These are phyloP conservation scores for Penicillium digitatum DNA, from an alignment of 2,329 filamentous ascomycete genomes.

Conservation along the genomic window DNA sequence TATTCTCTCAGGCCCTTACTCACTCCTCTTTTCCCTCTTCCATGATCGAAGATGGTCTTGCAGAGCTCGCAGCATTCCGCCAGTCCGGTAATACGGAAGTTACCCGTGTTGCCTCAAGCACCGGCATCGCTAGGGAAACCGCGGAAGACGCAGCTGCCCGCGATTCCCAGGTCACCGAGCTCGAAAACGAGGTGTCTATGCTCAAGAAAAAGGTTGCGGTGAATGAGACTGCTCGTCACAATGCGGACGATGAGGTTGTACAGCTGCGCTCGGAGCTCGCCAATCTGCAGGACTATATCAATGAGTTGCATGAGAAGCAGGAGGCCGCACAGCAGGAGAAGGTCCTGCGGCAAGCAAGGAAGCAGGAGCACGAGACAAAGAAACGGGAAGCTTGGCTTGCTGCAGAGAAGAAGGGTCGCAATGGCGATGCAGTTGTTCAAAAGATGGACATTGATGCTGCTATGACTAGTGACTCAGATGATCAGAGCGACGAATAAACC, in stretches of 20 bases:
- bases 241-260: constrained; percentile 34
- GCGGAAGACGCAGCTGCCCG: constrained; percentile 23
- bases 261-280: constrained; percentile 36
- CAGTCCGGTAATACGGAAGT: constrained; percentile 24
- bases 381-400: constrained; percentile 45
- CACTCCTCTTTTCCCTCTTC: constrained; percentile 38
- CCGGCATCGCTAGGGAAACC: constrained; percentile 5
- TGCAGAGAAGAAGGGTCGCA: constrained; percentile 43
- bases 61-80: constrained; percentile 34
- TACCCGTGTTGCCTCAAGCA: constrained; percentile 12
- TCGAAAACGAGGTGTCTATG: constrained; percentile 40
- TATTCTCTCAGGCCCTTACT: constrained; percentile 39
- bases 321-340: constrained; percentile 32
- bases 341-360: constrained; percentile 35
- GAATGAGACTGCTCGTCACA: constrained; percentile 37
- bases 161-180: constrained; percentile 27
- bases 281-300: constrained; percentile 37
- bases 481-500: constrained; percentile 33
- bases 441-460: constrained; percentile 37
- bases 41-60: constrained; percentile 41
- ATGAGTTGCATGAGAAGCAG: constrained; percentile 40
- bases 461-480: constrained; percentile 36
- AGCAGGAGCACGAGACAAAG: constrained; percentile 40
- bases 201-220: constrained; percentile 38
- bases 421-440: constrained; percentile 39